Conservation (phyloP, 805 yeast species). For the Candida dajiaensis region DNA sequence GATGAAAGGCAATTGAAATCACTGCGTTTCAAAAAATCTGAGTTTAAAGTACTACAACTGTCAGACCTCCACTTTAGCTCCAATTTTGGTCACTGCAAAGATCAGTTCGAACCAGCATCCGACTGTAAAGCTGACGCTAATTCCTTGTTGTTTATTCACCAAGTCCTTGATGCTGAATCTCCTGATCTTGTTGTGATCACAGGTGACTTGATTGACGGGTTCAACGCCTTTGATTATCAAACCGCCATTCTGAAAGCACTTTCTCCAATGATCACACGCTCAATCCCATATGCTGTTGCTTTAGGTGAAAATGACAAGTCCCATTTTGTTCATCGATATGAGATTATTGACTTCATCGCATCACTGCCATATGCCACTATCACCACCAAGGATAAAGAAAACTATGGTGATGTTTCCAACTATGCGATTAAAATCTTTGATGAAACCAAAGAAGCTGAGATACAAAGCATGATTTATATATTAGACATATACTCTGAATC, state of each 20-base stretch:
- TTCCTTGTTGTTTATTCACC: constrained; percentile 44
- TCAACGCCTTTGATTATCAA: constrained; percentile 51
- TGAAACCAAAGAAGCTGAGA: constrained; percentile 12
- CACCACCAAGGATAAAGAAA: constrained; percentile 19
- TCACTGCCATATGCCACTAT: constrained; percentile 45
- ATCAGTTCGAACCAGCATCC: constrained; percentile 26
- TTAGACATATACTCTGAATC: constrained; percentile 49
- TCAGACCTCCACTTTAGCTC: constrained; percentile 64
- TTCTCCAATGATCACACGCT: constrained; percentile 44
- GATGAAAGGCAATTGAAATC: background rate
- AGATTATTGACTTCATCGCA: constrained; percentile 38
- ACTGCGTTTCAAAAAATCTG: constrained; percentile 10
- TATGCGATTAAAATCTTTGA: constrained; percentile 36
- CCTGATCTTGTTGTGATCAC: constrained; percentile 62
- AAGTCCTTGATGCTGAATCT: constrained; percentile 44
- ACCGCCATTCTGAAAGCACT: constrained; percentile 55
- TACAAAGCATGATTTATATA: constrained; percentile 38
- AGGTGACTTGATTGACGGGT: constrained; percentile 61
- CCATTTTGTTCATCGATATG: constrained; percentile 37
- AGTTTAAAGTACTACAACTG: constrained; percentile 57
- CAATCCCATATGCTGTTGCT: constrained; percentile 55
- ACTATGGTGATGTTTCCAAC: constrained; percentile 45
- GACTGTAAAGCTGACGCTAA: constrained; percentile 49
- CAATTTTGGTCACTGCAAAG: constrained; percentile 49
- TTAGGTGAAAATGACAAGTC: constrained; percentile 61